A percentile compares a stretch with the other conserved stretches of the same genome.
phyloP scores from a whole-genome alignment of 2,329 filamentous ascomycete species.

The Orbilia javanica region DNA sequence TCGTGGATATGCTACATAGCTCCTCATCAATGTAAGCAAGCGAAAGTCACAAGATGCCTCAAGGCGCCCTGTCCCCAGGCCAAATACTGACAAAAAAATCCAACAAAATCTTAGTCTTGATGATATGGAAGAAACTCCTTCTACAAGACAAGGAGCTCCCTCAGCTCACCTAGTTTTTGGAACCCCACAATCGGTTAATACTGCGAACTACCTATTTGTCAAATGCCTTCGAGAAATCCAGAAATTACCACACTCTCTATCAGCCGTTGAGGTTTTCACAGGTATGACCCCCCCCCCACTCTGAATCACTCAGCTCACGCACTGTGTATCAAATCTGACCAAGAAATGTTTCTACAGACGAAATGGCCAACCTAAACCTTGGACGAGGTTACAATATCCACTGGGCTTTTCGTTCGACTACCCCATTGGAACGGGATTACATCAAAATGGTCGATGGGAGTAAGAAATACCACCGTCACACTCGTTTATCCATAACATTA shows the following conservation, averaged over 20 bases:
- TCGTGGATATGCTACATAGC: constrained; percentile 23
- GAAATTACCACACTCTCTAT: constrained; percentile 13
- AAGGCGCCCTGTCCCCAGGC: neutral
- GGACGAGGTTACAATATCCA: constrained; percentile 19
- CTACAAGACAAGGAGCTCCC: neutral
- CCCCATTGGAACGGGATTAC: constrained; percentile 28
- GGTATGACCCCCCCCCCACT: neutral
- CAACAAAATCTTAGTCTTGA: neutral
- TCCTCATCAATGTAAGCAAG: constrained; percentile 33
- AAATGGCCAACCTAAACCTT: constrained; percentile 14
- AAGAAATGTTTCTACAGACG: neutral
- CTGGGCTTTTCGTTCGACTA: constrained; percentile 3
- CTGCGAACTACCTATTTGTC: constrained; percentile 29
- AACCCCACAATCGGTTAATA: constrained; percentile 23
- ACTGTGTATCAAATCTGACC: neutral
- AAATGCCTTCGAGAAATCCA: constrained; percentile 22
- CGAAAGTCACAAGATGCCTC: neutral
- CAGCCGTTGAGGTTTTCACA: constrained; percentile 18
- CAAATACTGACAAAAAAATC: neutral
- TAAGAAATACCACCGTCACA: constrained; percentile 25
- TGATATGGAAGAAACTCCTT: constrained; percentile 24
- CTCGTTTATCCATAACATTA: neutral
- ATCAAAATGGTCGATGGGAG: constrained; percentile 36
- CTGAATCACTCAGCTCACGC: neutral
- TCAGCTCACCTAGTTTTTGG: constrained; percentile 28